Evolutionary conservation across 2,329 filamentous ascomycete species (phyloP).

Genomic region (Chaetomium sp.): DNA sequence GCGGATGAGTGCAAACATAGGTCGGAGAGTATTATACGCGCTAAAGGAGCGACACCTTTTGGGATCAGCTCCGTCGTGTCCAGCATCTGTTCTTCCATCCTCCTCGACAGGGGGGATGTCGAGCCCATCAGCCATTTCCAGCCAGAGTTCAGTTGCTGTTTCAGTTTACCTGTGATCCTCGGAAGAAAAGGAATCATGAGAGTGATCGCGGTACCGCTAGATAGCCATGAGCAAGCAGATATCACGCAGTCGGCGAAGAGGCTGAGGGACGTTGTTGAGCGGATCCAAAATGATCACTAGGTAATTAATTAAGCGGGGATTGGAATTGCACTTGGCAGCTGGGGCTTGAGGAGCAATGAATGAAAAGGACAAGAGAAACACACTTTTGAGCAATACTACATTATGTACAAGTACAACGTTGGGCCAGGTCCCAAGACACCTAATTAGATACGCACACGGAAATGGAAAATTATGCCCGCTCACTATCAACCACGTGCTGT

Average conservation of each 20-base stretch:
- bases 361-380: too few relatives aligned
- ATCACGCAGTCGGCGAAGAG: constrained; percentile 5
- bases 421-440: too few relatives aligned
- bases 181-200: constrained; percentile 41
- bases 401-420: too few relatives aligned
- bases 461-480: neutral
- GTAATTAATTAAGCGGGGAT: neutral
- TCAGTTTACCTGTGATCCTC: constrained; percentile 43
- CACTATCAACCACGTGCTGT: constrained; percentile 23
- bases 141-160: constrained; percentile 40
- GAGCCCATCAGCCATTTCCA: constrained; percentile 44
- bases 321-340: too few relatives aligned
- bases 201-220: constrained; percentile 11
- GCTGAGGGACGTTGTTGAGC: neutral
- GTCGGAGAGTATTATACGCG: constrained; percentile 40
- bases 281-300: neutral
- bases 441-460: too few relatives aligned
- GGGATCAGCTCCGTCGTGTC: constrained; percentile 43
- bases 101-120: constrained; percentile 41
- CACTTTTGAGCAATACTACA: too few relatives aligned
- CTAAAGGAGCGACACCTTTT: constrained; percentile 45
- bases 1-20: constrained; percentile 40
- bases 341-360: too few relatives aligned
- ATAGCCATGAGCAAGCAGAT: constrained; percentile 2
- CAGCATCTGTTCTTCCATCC: constrained; percentile 44